Base-by-base conservation (phyloP, 2,329 filamentous ascomycete genomes). In the Curvularia sp. region DNA sequence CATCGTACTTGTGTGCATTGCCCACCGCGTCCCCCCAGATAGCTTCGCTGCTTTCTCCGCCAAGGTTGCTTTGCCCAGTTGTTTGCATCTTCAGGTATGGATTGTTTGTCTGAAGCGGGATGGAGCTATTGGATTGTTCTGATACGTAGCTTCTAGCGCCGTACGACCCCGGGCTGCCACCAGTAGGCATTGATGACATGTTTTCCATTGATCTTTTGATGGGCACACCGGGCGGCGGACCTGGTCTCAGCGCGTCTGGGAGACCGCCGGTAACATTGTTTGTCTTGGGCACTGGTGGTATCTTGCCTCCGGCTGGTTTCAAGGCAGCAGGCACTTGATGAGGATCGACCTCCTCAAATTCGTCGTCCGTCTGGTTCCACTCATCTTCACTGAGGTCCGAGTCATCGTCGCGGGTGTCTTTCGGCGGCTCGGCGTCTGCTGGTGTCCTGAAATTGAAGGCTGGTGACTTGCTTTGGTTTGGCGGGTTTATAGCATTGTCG, bases 31-130 rank as follows among this genome's bases (percentile, higher is more conserved):
- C 74, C 18, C 77, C 75, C 79, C 78, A 80, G 22, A 76, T 70
- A 3, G 75, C 64, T 35, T 75, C 70, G 54, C 70, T 78, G 63
- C 64, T 77, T 54, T 80, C 78, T 5, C 57, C 67, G 7, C 69
- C 76, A 57, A 73, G 75, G 15, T 64, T 71, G 38, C 64, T 74
- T 50, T 78, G 69, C 0, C 74, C 76, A 0, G 77, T 78, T 15
- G 66, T 60, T 49, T 79, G 77, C 65, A 77, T 75, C 28, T 72
- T 73, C 22, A 77, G 69, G 60, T 81, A 81, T 8, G 80, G 80
- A 55, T 81, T 81, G 60, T 81, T 79, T 3, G 78, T 80, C 57
- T 78, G 65, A 20, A 79, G 62, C 1, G 74, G 71, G 33, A 72
- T 55, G 2, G 74, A 74, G 20, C 65, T 63, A 22, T 61, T 66